phyloP scores from a whole-genome alignment of 2,329 filamentous ascomycete species.

The Epichloe typhina region DNA sequence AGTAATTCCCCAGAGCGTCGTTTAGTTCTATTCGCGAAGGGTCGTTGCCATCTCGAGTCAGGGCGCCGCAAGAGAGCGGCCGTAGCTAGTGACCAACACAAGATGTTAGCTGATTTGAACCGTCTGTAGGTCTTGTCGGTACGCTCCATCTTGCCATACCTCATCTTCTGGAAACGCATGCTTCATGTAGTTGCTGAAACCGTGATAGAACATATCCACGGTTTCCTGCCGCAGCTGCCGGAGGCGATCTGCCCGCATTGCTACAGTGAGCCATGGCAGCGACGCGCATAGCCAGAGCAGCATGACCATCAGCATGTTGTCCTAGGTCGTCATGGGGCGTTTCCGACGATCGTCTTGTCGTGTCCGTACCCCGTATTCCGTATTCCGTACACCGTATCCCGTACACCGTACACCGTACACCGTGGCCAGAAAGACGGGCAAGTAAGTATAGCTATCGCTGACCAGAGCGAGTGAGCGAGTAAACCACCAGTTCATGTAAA shows the following conservation, averaged over 20 bases:
- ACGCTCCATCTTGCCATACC: constrained; percentile 23
- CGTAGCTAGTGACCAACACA: constrained; percentile 43
- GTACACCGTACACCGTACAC: not conserved
- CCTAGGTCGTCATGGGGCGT: constrained; percentile 3
- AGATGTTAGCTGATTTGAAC: constrained; percentile 1
- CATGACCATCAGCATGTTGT: constrained; percentile 17
- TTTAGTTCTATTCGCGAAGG: constrained; percentile 76
- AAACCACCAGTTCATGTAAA: not conserved
- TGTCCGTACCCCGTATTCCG: no score
- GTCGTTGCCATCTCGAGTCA: constrained; percentile 72
- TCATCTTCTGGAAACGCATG: constrained; percentile 95
- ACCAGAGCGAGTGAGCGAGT: not conserved
- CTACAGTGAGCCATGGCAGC: constrained; percentile 29
- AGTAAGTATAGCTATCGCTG: not conserved
- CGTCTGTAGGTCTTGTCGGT: not conserved
- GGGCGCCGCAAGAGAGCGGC: constrained; percentile 69
- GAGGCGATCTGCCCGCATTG: constrained; percentile 44
- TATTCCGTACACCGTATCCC: no score
- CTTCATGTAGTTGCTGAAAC: constrained; percentile 87
- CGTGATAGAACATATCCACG: constrained; percentile 87
- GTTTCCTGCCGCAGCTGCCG: constrained; percentile 45
- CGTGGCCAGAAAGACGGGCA: not conserved
- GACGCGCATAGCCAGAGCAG: constrained; percentile 16
- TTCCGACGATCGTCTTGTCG: not conserved
- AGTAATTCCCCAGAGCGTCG: constrained; percentile 95